Evolutionary conservation across 257 asterid genomes (phyloP).

Genomic region (Solanum piurae): DNA sequence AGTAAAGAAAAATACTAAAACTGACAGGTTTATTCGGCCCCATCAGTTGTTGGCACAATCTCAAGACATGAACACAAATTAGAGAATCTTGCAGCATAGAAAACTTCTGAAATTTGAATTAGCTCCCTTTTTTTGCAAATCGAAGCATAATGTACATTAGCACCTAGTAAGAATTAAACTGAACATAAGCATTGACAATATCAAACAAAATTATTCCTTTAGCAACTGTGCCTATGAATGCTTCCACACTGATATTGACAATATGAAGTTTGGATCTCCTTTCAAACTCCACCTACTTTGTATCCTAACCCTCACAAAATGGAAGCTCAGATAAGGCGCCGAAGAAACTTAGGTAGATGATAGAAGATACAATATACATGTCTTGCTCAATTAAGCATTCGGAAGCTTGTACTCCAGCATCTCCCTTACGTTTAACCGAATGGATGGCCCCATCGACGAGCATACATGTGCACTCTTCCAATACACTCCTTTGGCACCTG

Average conservation of each 20-base stretch:
- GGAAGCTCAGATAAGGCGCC: background rate
- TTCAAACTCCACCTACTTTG: background rate
- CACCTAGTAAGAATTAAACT: background rate
- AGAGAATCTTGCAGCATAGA: background rate
- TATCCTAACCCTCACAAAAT: background rate
- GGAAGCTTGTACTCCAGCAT: slow-evolving; percentile 74
- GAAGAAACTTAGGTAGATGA: slow-evolving; percentile 4
- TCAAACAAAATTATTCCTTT: background rate
- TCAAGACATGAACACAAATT: background rate
- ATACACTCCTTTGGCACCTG: slow-evolving; percentile 88
- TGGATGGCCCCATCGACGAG: slow-evolving; percentile 96
- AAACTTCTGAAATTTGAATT: background rate
- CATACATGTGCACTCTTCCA: slow-evolving; percentile 94
- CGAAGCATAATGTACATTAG: background rate
- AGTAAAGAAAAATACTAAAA: background rate
- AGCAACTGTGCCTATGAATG: background rate
- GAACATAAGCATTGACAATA: background rate
- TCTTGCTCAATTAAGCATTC: slow-evolving; percentile 9
- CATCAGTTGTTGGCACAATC: background rate
- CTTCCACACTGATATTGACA: background rate
- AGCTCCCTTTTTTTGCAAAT: background rate
- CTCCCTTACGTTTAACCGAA: slow-evolving; percentile 67
- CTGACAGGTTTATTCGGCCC: background rate
- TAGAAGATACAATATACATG: slow-evolving; percentile 31
- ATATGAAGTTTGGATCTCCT: background rate